Conservation (phyloP, 306 rosid species). For the Prosopis cineraria region DNA sequence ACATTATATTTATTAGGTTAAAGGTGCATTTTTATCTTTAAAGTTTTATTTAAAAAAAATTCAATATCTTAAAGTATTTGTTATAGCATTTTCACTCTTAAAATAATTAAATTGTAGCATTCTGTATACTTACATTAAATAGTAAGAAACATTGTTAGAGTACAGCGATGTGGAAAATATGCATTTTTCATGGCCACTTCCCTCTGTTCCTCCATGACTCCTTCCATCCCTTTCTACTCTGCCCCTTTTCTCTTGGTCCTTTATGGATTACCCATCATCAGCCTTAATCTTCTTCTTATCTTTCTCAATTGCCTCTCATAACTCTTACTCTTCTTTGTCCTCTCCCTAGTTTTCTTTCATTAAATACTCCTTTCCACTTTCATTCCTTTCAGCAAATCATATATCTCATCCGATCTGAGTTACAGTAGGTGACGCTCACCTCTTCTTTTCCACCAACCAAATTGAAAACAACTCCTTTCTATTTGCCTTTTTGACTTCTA, state of each 20-base stretch:
- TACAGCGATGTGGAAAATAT: no score
- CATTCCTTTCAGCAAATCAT: background rate
- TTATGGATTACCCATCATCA: conserved; percentile 63
- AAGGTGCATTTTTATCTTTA: no score
- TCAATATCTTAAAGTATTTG: no score
- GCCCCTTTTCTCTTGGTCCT: conserved; percentile 49
- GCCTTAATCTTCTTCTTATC: conserved; percentile 81
- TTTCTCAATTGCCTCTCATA: conserved; percentile 84
- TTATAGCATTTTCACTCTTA: no score
- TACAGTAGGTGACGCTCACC: background rate
- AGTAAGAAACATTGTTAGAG: no score
- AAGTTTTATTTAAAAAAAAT: no score
- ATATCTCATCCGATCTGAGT: background rate
- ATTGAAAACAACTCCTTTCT: background rate
- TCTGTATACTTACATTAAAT: no score
- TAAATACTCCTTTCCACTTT: background rate
- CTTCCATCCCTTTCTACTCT: conserved; percentile 35
- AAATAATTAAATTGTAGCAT: no score
- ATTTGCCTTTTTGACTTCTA: no score
- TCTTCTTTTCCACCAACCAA: background rate
- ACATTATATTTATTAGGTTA: no score
- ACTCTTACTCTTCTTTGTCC: conserved; percentile 7
- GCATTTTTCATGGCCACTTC: conserved; percentile 65
- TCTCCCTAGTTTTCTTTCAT: background rate
- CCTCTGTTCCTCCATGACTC: conserved; percentile 52